These are phyloP conservation scores for Plasmodium billcollinsi DNA, from an alignment of 169 alveolate species.

Conservation along the genomic window DNA sequence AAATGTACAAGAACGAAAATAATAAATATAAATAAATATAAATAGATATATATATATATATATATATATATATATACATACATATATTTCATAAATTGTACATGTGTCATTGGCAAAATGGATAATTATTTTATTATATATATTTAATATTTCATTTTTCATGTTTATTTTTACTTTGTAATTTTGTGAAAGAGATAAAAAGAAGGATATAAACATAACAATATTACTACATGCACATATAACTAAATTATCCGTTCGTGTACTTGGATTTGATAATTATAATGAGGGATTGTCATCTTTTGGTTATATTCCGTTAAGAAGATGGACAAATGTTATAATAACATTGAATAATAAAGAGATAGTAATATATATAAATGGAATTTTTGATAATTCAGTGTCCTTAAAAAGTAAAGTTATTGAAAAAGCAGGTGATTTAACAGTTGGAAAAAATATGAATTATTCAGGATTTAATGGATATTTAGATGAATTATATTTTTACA, in stretches of 20 bases:
- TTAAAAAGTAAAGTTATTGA: constrained; percentile 15
- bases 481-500: constrained; percentile 51
- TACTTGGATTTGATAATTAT: constrained; percentile 15
- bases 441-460: constrained; percentile 36
- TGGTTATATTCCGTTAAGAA: constrained; percentile 49
- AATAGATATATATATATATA: background rate
- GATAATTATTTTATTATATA: background rate
- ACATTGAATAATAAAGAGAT: constrained; percentile 11
- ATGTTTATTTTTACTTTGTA: background rate
- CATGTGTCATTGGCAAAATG: background rate
- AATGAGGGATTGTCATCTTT: constrained; percentile 60
- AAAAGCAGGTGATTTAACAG: constrained; percentile 30
- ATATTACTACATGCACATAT: constrained; percentile 42
- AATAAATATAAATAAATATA: background rate
- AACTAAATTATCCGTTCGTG: constrained; percentile 25
- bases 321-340: constrained; percentile 58
- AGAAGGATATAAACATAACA: constrained; percentile 30
- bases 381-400: constrained; percentile 43
- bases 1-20: constrained; percentile 25
- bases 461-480: constrained; percentile 62
- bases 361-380: constrained; percentile 40
- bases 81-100: background rate
- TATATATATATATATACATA: background rate
- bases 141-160: background rate
- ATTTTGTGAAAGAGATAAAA: constrained; percentile 17